phyloP scores from a whole-genome alignment of 768 basidiomycete genomes.

The Trametes cubensis region DNA sequence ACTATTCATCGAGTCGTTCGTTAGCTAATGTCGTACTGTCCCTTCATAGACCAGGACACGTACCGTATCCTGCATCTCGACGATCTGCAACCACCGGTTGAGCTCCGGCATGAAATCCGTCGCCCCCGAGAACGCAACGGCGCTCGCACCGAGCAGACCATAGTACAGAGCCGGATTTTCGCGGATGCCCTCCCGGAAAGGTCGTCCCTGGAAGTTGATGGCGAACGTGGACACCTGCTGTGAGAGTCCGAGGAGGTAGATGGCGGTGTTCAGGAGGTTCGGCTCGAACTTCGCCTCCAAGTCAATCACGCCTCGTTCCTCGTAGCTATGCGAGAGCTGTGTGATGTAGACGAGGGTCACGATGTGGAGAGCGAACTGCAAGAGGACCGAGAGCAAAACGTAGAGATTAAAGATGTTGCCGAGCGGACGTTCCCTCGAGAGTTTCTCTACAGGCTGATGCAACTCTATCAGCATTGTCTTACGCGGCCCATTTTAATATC shows the following conservation, averaged over 20 bases:
- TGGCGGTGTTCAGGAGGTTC: conserved; percentile 91
- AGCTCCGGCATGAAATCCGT: conserved; percentile 95
- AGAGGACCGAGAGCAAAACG: conserved; percentile 85
- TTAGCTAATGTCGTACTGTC: too few relatives aligned
- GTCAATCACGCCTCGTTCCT: conserved; percentile 83
- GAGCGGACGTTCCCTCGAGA: conserved; percentile 90
- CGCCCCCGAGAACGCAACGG: conserved; percentile 91
- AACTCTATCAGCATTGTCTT: not conserved
- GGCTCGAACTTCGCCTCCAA: conserved; percentile 97
- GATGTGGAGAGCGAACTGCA: conserved; percentile 96
- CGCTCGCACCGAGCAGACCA: conserved; percentile 86
- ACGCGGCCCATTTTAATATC: conserved; percentile 26
- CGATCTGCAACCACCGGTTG: conserved; percentile 95
- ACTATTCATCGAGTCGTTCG: too few relatives aligned
- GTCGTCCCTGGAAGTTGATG: conserved; percentile 97
- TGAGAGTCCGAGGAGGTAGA: conserved; percentile 92
- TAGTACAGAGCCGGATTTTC: conserved; percentile 94
- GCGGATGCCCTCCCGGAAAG: conserved; percentile 96
- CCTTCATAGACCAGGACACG: too few relatives aligned
- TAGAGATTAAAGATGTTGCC: conserved; percentile 98
- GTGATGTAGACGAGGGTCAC: conserved; percentile 92
- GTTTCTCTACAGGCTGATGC: conserved; percentile 88
- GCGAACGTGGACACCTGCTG: conserved; percentile 99
- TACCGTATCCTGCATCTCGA: conserved; percentile 81
- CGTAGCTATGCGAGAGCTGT: conserved; percentile 72